Conservation (phyloP, 768 basidiomycete species). For the Phanerochaete carnosa region DNA sequence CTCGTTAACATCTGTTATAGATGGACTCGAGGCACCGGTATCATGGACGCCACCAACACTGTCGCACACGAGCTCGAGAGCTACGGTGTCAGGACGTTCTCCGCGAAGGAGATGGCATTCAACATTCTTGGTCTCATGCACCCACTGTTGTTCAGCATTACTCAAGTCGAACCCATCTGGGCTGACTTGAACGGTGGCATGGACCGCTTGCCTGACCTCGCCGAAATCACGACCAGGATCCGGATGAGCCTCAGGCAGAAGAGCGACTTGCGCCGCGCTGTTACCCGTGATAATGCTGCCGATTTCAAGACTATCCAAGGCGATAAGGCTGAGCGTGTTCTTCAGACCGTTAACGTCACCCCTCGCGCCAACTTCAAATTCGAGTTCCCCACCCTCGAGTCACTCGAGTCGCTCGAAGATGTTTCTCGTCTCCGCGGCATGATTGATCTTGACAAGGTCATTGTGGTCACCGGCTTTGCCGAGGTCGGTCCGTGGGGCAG, state of each 20-base stretch:
- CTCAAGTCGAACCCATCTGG: conserved; percentile 99
- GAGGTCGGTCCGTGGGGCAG: conserved; percentile 99
- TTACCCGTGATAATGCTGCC: conserved; percentile 91
- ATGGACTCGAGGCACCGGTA: conserved; percentile 97
- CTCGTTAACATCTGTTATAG: conserved; percentile 33
- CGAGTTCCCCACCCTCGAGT: conserved; percentile 87
- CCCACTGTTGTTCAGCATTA: conserved; percentile 97
- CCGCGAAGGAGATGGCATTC: conserved; percentile 99
- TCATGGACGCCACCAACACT: conserved; percentile 94
- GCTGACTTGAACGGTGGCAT: conserved; percentile 98
- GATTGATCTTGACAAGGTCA: conserved; percentile 92
- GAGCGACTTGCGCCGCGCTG: conserved; percentile 89
- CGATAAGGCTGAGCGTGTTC: conserved; percentile 85
- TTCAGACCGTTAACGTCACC: conserved; percentile 89
- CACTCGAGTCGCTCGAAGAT: conserved; percentile 64
- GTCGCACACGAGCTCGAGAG: conserved; percentile 93
- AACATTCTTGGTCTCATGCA: conserved; percentile 99
- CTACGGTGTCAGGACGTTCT: conserved; percentile 95
- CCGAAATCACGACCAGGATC: conserved; percentile 86
- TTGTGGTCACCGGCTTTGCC: conserved; percentile 94
- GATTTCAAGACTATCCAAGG: conserved; percentile 93
- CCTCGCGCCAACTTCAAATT: conserved; percentile 98
- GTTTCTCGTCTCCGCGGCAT: conserved; percentile 80
- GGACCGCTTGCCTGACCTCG: conserved; percentile 94
- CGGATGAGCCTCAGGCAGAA: conserved; percentile 79